Evolutionary conservation across 352 stramenopile genomes (phyloP).

Genomic region (Elongisporangium senticosum): DNA sequence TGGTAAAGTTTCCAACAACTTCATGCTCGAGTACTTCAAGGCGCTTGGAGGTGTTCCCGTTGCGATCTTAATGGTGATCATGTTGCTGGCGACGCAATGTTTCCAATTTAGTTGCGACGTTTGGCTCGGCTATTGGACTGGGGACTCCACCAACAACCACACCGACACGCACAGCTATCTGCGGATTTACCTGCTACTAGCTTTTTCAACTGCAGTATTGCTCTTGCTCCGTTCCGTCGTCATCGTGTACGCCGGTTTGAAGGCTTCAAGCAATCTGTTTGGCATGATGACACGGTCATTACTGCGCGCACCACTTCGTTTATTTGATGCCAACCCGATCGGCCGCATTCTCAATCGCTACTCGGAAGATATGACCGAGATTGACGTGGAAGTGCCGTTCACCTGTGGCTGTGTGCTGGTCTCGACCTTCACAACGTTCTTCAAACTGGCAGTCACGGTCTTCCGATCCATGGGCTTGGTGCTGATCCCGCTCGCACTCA

Average conservation of each 20-base stretch:
- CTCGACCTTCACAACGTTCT: conserved; percentile 6
- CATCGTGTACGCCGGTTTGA: conserved; percentile 20
- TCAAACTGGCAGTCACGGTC: conserved; percentile 33
- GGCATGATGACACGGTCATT: conserved; percentile 69
- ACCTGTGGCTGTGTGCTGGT: conserved; percentile 20
- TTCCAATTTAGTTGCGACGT: conserved; percentile 15
- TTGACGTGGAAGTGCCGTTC: conserved; percentile 56
- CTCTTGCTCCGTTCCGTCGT: conserved; percentile 14
- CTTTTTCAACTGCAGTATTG: conserved; percentile 15
- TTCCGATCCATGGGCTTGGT: conserved; percentile 58
- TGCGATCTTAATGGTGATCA: conserved; percentile 2
- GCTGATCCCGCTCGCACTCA: conserved; percentile 57
- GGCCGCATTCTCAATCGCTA: conserved; percentile 86
- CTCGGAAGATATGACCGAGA: conserved; percentile 74
- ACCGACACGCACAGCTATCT: conserved; percentile 12
- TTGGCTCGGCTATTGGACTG: conserved; percentile 22
- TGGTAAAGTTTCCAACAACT: conserved; percentile 16
- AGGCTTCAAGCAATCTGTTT: conserved; percentile 48
- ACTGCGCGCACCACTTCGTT: conserved; percentile 73
- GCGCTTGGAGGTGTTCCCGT: conserved; percentile 18
- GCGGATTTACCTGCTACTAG: conserved; percentile 15
- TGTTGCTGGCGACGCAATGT: conserved; percentile 10
- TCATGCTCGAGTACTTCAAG: conserved; percentile 22
- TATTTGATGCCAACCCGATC: conserved; percentile 87
- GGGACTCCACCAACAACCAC: too few species aligned